Base-by-base conservation (phyloP, 208 protist species). In the Porcisia hertigi region DNA sequence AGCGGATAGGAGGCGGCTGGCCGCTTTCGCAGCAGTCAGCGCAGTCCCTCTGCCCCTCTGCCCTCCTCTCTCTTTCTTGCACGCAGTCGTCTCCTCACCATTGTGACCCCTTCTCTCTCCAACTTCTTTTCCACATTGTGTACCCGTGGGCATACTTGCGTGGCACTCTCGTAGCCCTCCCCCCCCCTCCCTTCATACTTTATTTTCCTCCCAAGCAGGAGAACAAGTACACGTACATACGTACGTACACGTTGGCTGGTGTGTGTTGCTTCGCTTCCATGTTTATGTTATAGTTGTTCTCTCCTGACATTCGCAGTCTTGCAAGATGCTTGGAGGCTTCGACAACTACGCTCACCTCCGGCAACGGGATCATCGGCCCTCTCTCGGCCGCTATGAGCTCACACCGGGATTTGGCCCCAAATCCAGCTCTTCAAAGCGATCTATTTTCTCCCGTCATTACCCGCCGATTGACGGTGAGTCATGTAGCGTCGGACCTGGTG, bases 281-380 rank as follows among this genome's bases (percentile, higher is more conserved):
- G 23, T 59, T 59, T 25, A 11, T 8, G 23, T 59, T 20, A 18
- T 4, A 59, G 55, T 6, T 73, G 23, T 43, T 25, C 59, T 16
- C 25, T 23, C 52, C 5, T 14, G 11, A 47, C 74, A 23, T 75
- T 65, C 4, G 45, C 20, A 6, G 18, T 30, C 45, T 49, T 34
- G 16, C 41, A 23, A 55, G 45, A 73, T 80, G 71, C 73, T 86
- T 52, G 83, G 84, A 9, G 92, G 92, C n/a, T 91, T 96, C 57
- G 90, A 83, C 54, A 85, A 88, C 69, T 96, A 86, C 81, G 92
- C 92, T 41, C 89, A 93, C 66, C 75, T 96, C 63, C 87, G 92
- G 20, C 74, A 90, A 52, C 92, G 92, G 52, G 92, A 96, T 52
- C 88, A 91, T 54, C 86, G 85, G 14, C 92, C 92, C 1, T 89